Base-by-base conservation (phyloP, 352 stramenopile species). In the Phytopythium mirpurense region DNA sequence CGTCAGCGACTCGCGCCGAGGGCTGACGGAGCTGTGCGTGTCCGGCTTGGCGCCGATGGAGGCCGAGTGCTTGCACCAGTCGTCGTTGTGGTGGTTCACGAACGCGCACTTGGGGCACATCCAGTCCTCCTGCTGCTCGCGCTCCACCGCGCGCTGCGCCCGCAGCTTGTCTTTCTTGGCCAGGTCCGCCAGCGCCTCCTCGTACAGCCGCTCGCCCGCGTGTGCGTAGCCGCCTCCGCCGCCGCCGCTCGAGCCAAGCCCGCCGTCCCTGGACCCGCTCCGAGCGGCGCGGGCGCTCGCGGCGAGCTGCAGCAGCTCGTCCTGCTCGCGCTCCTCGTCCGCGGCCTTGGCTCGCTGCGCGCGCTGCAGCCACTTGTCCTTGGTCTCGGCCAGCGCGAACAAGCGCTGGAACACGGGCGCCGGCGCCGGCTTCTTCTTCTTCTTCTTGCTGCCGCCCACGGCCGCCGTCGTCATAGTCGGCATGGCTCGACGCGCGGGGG, bases 81-180 rank as follows among this genome's bases (percentile, higher is more conserved):
- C 63, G 52, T 90, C 72, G 31, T 46, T 68, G 56, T 74, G 52
- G 24, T 78, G 65, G 62, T 93, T 93, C 34, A 78, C 54, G 47
- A 69, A 80, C 1, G 79, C 75, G 51, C 82, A 93, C 55, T 88
- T 88, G 18, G 79, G 75, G 24, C 82, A 93, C 67, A 86, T 90
- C 82, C 82, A 93, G 62, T 87, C 66, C 47, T 83, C 60, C 42
- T 87, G 50, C 7, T 77, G 49, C 34, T 83, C 73, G 7, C 65
- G 62, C 32, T 87, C 75, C 9, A 46, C 37, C 19, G 60, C 65
- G 9, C 70, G 74, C 29, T 70, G 72, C 18, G 80, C 70, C 6
- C 68, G 50, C 2, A 74, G 60, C 45, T 78, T 67, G 49, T 81
- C 61, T 43, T 82, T 84, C 57, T 85, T 88, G 37, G 78, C 73